Percentiles rank a stretch among this genome's conserved stretches.
These are phyloP conservation scores for Cucurbita ficifolia DNA, from an alignment of 306 rosid genomes.

Conservation along the genomic window DNA sequence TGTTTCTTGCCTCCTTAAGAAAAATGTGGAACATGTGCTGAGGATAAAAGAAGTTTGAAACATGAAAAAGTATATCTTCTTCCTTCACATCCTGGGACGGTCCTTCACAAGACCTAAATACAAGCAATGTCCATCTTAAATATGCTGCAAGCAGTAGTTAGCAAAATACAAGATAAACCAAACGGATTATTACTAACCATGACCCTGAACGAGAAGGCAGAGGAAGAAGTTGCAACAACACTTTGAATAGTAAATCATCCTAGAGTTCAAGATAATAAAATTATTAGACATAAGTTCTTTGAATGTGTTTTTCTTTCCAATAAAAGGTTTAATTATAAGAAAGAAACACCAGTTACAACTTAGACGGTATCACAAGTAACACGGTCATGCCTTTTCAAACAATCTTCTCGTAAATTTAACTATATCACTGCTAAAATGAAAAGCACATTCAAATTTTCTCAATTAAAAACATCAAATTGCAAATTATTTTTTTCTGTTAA, in stretches of 20 bases:
- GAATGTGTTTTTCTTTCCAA: neutral
- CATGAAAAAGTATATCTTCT: slow-evolving; percentile 27
- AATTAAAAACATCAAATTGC: too few species aligned
- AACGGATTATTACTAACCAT: slow-evolving; percentile 34
- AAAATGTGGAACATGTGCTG: slow-evolving; percentile 65
- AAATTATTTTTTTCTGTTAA: too few species aligned
- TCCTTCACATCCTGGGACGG: slow-evolving; percentile 25
- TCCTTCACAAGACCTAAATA: slow-evolving; percentile 19
- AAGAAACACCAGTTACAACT: too few species aligned
- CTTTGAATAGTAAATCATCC: slow-evolving; percentile 86
- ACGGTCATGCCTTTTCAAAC: too few species aligned
- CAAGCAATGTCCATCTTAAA: neutral
- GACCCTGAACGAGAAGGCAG: slow-evolving; percentile 29
- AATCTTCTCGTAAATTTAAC: too few species aligned
- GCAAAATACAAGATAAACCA: neutral
- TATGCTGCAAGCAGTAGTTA: neutral
- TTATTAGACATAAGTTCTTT: neutral
- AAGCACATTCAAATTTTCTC: too few species aligned
- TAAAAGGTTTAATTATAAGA: too few species aligned
- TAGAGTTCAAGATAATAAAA: slow-evolving; percentile 23
- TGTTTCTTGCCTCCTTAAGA: slow-evolving; percentile 41
- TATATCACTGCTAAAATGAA: too few species aligned
- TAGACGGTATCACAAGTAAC: too few species aligned
- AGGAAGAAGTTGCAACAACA: slow-evolving; percentile 53
- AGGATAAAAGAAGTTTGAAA: slow-evolving; percentile 52